Base-by-base conservation (phyloP, 352 stramenopile genomes). In the Phytopythium helicoides region DNA sequence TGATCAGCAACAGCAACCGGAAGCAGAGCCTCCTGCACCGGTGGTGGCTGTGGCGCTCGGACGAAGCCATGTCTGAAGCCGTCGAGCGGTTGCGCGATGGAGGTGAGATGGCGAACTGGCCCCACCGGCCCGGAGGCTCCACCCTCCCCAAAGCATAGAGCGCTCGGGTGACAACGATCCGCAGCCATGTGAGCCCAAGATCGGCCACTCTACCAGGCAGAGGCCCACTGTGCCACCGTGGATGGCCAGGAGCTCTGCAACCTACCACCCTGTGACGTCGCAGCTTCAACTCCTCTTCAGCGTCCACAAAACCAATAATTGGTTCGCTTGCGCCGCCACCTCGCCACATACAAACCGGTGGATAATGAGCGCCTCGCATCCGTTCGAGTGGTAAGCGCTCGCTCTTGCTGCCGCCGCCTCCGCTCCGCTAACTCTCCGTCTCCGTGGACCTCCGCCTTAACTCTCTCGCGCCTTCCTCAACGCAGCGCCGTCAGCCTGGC, bases 301-400 rank as follows among this genome's bases (percentile, higher is more conserved):
- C n/a, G n/a, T 9, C 36, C 36, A 21, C 36, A 22, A 9, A n/a
- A n/a, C n/a, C n/a, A n/a, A n/a, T n/a, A 22, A 21, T 41, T 41
- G 15, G 36, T 21, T 41, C 10, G 18, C 11, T 35, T 18, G 19
- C n/a, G n/a, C n/a, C n/a, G n/a, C n/a, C n/a, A n/a, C n/a, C n/a
- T n/a, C n/a, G 14, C 21, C 9, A 19, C 4, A 26, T 26, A 5
- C 14, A 26, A 47, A 45, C 16, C 15, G 39, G 35, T 47, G 36
- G 36, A 55, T 33, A 57, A 50, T 41, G 51, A 74, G 51, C 58
- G 58, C 58, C 5, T 78, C 80, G 51, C 81, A 91, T 54, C 81
- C 79, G 23, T 94, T 87, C 54, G 80, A 92, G 72, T 92, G 81
- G 84, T 94, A 64, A n/a, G 70, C 45, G 36, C 38, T 33, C 15